Percentiles rank a stretch among this genome's conserved stretches.
phyloP scores from a whole-genome alignment of 768 basidiomycete species.

The Russula griseocarnosa region DNA sequence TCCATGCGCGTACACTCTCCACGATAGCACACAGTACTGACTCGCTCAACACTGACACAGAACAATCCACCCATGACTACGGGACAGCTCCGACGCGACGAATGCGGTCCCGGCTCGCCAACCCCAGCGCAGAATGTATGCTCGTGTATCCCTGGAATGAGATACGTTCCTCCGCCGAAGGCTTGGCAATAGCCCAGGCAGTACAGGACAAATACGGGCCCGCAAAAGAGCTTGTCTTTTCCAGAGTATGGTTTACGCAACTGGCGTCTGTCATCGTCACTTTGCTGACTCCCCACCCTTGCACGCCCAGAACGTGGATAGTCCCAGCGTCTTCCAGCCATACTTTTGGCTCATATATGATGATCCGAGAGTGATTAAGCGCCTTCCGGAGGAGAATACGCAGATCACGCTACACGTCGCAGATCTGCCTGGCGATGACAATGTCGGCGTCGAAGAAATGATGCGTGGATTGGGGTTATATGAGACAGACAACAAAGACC shows the following conservation, averaged over 20 bases:
- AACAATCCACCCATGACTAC: not conserved
- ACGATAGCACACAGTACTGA: not conserved
- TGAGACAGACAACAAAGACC: not conserved
- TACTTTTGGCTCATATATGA: slow-evolving; percentile 25
- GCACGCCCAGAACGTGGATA: slow-evolving; percentile 1
- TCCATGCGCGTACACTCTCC: slow-evolving; percentile 9
- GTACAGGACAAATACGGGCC: slow-evolving; percentile 24
- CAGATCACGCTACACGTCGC: slow-evolving; percentile 11
- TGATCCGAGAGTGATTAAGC: slow-evolving; percentile 3
- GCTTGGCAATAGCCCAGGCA: slow-evolving; percentile 17
- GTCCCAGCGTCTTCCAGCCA: not conserved
- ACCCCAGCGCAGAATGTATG: slow-evolving; percentile 7
- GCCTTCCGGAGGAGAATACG: not conserved
- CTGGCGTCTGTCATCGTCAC: not conserved
- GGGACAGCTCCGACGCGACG: no score
- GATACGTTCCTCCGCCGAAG: slow-evolving; percentile 22
- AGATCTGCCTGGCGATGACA: slow-evolving; percentile 14
- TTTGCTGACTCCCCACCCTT: not conserved
- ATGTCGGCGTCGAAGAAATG: slow-evolving; percentile 25
- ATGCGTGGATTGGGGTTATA: slow-evolving; percentile 9
- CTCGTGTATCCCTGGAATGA: slow-evolving; percentile 7
- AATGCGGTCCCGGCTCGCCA: not conserved
- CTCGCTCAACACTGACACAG: not conserved
- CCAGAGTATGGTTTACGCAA: slow-evolving; percentile 16
- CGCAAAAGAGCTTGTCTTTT: slow-evolving; percentile 19